A percentile compares a stretch with the other conserved stretches of the same genome.
Conservation (phyloP, 495 filamentous ascomycete genomes). For the Penicillium paradoxum region DNA sequence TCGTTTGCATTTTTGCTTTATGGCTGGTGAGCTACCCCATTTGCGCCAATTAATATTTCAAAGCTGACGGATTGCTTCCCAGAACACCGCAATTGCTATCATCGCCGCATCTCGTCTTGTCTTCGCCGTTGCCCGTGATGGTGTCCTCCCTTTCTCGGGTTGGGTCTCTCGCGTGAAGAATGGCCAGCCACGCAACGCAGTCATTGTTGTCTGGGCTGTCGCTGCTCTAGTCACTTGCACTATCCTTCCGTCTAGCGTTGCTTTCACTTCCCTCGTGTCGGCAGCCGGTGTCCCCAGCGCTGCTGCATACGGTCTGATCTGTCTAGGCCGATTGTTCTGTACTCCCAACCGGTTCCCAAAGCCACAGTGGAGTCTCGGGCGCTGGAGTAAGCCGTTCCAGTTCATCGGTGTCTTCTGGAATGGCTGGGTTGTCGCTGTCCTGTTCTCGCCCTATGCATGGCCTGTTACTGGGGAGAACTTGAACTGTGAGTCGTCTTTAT, state of each 20-base stretch:
- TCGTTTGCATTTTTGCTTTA: constrained; percentile 46
- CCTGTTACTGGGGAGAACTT: constrained; percentile 42
- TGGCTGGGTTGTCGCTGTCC: constrained; percentile 45
- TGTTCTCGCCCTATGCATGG: constrained; percentile 45
- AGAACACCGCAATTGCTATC: constrained; percentile 53
- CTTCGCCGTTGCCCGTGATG: constrained; percentile 53
- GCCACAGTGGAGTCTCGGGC: constrained; percentile 42
- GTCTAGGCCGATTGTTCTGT: constrained; percentile 45
- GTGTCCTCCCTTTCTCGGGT: constrained; percentile 50
- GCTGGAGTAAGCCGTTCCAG: constrained; percentile 45
- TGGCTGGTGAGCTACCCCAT: constrained; percentile 36
- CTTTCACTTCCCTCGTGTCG: constrained; percentile 52
- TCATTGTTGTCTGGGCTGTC: constrained; percentile 50
- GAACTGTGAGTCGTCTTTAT: constrained; percentile 35
- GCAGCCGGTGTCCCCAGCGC: constrained; percentile 48
- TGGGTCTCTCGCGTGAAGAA: constrained; percentile 50
- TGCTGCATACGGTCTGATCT: constrained; percentile 51
- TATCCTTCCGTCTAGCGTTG: constrained; percentile 48
- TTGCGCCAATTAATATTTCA: not conserved
- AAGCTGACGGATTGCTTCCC: constrained; percentile 6
- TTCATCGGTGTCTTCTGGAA: constrained; percentile 48
- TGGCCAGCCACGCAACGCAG: constrained; percentile 51
- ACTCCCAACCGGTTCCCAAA: constrained; percentile 45
- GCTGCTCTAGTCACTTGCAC: constrained; percentile 48
- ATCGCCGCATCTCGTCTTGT: constrained; percentile 52